These are phyloP conservation scores for Trichoderma oligosporum DNA, from an alignment of 2,329 filamentous ascomycete genomes.

Conservation along the genomic window DNA sequence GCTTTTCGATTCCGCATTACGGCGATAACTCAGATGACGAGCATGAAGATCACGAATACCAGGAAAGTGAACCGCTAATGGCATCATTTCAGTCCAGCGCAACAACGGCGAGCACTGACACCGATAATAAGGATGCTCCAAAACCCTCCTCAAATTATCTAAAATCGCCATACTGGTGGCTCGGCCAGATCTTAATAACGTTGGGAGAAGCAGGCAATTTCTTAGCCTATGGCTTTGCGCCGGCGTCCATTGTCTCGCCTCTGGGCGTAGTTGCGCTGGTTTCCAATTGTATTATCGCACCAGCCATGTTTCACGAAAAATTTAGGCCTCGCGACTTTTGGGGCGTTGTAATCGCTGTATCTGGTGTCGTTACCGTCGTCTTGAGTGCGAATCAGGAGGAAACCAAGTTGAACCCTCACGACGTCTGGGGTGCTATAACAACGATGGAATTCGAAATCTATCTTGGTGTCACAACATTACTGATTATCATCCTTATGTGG, in stretches of 20 bases:
- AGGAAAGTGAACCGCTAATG: constrained; percentile 51
- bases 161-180: constrained; percentile 93
- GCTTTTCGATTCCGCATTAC: not conserved
- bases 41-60: constrained; percentile 28
- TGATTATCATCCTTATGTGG: constrained; percentile 78
- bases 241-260: constrained; percentile 94
- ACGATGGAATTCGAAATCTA: constrained; percentile 90
- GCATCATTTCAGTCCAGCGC: constrained; percentile 45
- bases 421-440: constrained; percentile 86
- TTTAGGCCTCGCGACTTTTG: constrained; percentile 82
- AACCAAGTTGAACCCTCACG: constrained; percentile 82
- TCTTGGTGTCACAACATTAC: constrained; percentile 65
- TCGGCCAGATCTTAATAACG: constrained; percentile 86
- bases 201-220: constrained; percentile 95
- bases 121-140: constrained; percentile 28
- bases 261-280: constrained; percentile 94
- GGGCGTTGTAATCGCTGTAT: constrained; percentile 83
- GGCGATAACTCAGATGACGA: constrained; percentile 18
- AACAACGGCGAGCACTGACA: constrained; percentile 26
- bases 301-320: constrained; percentile 84
- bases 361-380: constrained; percentile 86
- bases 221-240: constrained; percentile 93
- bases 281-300: constrained; percentile 95
- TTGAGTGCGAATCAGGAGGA: constrained; percentile 86
- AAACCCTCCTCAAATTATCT: constrained; percentile 68